Base-by-base conservation (phyloP, 257 asterid genomes). In the Nicotiana sylvestris region DNA sequence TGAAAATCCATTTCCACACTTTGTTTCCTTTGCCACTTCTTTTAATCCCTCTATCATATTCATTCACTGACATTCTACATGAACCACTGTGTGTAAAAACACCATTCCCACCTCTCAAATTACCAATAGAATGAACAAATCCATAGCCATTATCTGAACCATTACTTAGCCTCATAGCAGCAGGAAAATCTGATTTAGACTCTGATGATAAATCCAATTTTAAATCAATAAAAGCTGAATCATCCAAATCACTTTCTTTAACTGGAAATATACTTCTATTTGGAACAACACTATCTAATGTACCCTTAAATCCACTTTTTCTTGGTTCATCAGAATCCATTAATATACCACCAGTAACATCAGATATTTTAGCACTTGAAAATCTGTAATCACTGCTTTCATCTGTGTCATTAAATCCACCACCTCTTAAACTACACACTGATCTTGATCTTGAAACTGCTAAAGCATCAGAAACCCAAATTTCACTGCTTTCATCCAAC, bases 331-430 rank as follows among this genome's bases (percentile, higher is more conserved):
- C 93, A 49, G 85, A 82, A 83, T 89, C 93, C 46, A 90, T 85
- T 61, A 93, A 86, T 4, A 90, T 80, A 43, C 96, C 93, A 25
- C 92, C 87, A 0, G 98, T 91, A 17, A 91, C 92, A 82, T 95
- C 98, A 16, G 99, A 94, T 12, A 94, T 92, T 81, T 95, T 95
- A n/a, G 98, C 99, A 84, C 97, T 94, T 0, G 98, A 91, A 27
- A 89, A 84, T 15, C 88, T 82, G 30, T 87, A 90, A 17, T 91
- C 96, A 68, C 94, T 87, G 0, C 88, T 91, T 32, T 91, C 94
- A 35, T 93, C 97, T 35, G 84, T 74, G 2, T 74, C 62, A 16
- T 74, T 49, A 1, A 25, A 74, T 27, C 62, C 87, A 80, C 90
- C 88, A 4, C 88, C 92, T 43, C 97, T 77, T 83, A 91, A 94